Conservation (phyloP, 1,284 basidiomycete genomes). For the Cystobasidiaceae sp. region DNA sequence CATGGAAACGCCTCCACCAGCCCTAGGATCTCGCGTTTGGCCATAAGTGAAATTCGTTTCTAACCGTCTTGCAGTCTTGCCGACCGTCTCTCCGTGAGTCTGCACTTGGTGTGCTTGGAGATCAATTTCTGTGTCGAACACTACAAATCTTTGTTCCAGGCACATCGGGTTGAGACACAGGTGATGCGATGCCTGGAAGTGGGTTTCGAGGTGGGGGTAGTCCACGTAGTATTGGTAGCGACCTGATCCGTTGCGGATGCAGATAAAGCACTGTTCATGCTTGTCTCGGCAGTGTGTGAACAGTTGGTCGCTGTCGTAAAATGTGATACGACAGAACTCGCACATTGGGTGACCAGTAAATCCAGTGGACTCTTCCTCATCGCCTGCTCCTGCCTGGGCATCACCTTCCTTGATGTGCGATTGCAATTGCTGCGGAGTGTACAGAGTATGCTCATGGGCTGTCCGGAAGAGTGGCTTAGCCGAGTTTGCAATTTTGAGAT, state of each 20-base stretch:
- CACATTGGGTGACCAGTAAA: slow-evolving; percentile 66
- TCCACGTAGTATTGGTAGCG: slow-evolving; percentile 70
- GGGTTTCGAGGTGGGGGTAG: slow-evolving; percentile 47
- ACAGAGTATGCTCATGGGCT: slow-evolving; percentile 86
- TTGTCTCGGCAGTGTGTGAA: slow-evolving; percentile 86
- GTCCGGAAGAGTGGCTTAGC: not conserved
- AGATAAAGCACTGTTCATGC: slow-evolving; percentile 96
- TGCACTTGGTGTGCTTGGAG: slow-evolving; percentile 88
- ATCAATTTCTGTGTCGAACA: slow-evolving; percentile 81
- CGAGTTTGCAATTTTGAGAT: not conserved
- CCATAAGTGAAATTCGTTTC: slow-evolving; percentile 75
- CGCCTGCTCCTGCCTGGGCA: slow-evolving; percentile 7
- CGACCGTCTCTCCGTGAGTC: slow-evolving; percentile 62
- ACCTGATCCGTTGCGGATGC: slow-evolving; percentile 63
- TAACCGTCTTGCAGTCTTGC: slow-evolving; percentile 69
- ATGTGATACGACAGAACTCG: slow-evolving; percentile 73
- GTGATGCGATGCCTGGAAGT: slow-evolving; percentile 57
- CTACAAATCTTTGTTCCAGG: slow-evolving; percentile 84
- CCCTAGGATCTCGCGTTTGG: slow-evolving; percentile 47
- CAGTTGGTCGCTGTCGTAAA: slow-evolving; percentile 87
- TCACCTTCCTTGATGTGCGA: slow-evolving; percentile 53
- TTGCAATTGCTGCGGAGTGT: slow-evolving; percentile 63
- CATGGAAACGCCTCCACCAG: slow-evolving; percentile 33
- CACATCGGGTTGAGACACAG: slow-evolving; percentile 72
- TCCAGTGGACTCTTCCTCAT: slow-evolving; percentile 21